These are phyloP conservation scores for Amphicarpaea edgeworthii DNA, from an alignment of 306 rosid species.

Conservation along the genomic window DNA sequence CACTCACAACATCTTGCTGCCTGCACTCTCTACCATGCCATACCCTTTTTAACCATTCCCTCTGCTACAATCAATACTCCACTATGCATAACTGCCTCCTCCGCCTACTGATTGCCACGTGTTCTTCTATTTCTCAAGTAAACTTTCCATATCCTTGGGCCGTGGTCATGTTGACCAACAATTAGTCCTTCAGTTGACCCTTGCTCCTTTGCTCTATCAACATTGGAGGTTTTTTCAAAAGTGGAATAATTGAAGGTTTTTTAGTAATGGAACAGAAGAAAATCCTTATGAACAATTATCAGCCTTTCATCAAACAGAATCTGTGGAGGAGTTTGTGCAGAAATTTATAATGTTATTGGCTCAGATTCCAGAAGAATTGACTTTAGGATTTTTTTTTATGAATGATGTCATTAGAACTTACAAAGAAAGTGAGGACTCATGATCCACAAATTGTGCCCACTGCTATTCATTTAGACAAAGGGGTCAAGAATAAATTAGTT, in stretches of 20 bases:
- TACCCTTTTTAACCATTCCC: neutral
- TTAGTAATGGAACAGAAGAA: constrained; percentile 8
- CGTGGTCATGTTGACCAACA: neutral
- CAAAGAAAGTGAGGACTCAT: neutral
- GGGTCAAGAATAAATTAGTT: neutral
- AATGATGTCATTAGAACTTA: neutral
- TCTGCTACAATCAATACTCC: neutral
- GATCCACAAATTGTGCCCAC: neutral
- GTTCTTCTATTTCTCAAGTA: neutral
- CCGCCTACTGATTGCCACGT: neutral
- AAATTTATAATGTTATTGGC: neutral
- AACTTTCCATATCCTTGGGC: neutral
- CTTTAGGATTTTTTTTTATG: neutral
- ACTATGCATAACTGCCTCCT: neutral
- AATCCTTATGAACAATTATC: neutral
- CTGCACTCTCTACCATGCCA: neutral
- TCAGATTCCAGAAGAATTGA: neutral
- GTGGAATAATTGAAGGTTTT: neutral
- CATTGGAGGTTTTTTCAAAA: constrained; percentile 1
- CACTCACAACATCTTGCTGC: neutral
- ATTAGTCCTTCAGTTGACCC: neutral
- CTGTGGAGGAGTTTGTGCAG: neutral
- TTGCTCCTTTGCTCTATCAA: neutral
- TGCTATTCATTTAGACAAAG: neutral
- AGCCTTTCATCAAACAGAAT: neutral